These are phyloP conservation scores for Aspergillus texensis DNA, from an alignment of 2,329 filamentous ascomycete genomes.

Conservation along the genomic window DNA sequence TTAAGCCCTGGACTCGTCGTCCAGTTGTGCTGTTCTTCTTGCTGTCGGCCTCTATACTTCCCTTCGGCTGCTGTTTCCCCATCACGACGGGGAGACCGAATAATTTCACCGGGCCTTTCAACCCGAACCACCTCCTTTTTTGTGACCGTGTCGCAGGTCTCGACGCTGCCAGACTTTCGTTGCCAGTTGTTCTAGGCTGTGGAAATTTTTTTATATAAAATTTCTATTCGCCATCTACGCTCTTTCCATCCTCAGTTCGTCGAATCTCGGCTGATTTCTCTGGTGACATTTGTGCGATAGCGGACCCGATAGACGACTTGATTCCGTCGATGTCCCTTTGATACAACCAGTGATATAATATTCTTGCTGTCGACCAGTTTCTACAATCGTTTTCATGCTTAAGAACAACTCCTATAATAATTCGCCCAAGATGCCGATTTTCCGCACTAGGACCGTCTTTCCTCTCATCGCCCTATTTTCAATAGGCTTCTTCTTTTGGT, in stretches of 20 bases:
- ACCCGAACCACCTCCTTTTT: slow-evolving; percentile 7
- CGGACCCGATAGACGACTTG: slow-evolving; percentile 10
- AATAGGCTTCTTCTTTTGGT: slow-evolving; percentile 45
- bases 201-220: slow-evolving; percentile 7
- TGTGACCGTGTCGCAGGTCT: slow-evolving; percentile 36
- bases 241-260: slow-evolving; percentile 20
- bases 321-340: slow-evolving; percentile 17
- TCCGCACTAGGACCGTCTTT: slow-evolving; percentile 43
- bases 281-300: slow-evolving; percentile 14
- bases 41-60: slow-evolving; percentile 3
- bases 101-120: slow-evolving; percentile 9
- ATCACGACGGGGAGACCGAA: slow-evolving; percentile 7
- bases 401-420: slow-evolving; percentile 27
- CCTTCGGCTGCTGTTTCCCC: slow-evolving; percentile 2
- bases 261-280: slow-evolving; percentile 6
- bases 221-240: slow-evolving; percentile 22
- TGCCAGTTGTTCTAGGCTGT: slow-evolving; percentile 28
- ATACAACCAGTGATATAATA: slow-evolving; percentile 18
- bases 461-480: slow-evolving; percentile 41
- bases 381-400: slow-evolving; percentile 31
- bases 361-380: slow-evolving; percentile 5
- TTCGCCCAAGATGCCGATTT: slow-evolving; percentile 41
- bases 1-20: slow-evolving; percentile 20
- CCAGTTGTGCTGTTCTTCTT: slow-evolving; percentile 21
- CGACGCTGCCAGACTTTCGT: slow-evolving; percentile 42